A percentile compares a stretch with the other conserved stretches of the same genome.
Evolutionary conservation across 371 early-diverging fungal genomes (phyloP).

Genomic region (Actinomortierella wolfii): DNA sequence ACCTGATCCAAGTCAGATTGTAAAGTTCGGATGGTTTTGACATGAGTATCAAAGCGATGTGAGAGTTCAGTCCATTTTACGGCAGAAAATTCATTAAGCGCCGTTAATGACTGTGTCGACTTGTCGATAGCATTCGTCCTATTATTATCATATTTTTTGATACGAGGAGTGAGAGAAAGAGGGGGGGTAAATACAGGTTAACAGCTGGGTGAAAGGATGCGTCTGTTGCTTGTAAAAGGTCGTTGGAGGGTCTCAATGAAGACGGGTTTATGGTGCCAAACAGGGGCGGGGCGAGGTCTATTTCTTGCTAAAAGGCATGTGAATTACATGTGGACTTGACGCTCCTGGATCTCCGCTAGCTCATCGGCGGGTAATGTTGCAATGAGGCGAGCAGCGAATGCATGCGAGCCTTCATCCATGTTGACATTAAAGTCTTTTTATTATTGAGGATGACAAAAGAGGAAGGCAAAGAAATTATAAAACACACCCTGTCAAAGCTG

Average conservation of each 20-base stretch:
- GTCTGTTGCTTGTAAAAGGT: no score
- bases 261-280: no score
- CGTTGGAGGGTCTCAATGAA: no score
- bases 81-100: constrained; percentile 40
- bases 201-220: no score
- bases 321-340: constrained; percentile 30
- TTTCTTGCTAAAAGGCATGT: no score
- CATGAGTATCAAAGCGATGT: constrained; percentile 40
- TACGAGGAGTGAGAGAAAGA: no score
- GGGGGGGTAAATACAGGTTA: no score
- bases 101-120: constrained; percentile 27
- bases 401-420: constrained; percentile 19
- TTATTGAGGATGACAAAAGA: no score
- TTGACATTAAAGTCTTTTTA: no score
- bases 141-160: background rate
- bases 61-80: constrained; percentile 37
- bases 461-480: no score
- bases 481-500: no score
- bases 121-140: constrained; percentile 32
- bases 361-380: constrained; percentile 33
- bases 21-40: constrained; percentile 29
- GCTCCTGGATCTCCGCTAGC: constrained; percentile 33
- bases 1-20: constrained; percentile 35
- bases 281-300: no score
- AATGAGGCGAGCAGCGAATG: constrained; percentile 23